Evolutionary conservation across 352 stramenopile species (phyloP).

Genomic region (Globisporangium echinulatum): DNA sequence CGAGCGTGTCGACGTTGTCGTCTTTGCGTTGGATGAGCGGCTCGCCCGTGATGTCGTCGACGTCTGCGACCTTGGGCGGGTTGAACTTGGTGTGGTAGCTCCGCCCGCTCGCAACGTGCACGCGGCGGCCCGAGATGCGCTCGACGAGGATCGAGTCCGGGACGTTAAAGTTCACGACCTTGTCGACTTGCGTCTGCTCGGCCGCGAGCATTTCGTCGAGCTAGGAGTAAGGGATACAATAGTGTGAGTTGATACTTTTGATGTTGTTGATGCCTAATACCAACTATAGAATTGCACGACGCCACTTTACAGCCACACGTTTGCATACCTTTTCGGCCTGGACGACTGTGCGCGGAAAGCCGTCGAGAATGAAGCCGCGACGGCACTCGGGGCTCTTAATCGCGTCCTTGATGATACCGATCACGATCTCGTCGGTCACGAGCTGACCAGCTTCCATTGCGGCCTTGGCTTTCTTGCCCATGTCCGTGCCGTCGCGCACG

Average conservation of each 20-base stretch:
- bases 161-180: constrained; percentile 95
- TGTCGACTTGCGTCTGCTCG: constrained; percentile 83
- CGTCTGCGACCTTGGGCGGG: constrained; percentile 86
- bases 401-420: constrained; percentile 98
- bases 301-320: not conserved
- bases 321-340: constrained; percentile 91
- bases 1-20: constrained; percentile 92
- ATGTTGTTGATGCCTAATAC: no score
- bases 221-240: constrained; percentile 13
- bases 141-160: constrained; percentile 95
- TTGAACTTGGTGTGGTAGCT: constrained; percentile 98
- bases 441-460: constrained; percentile 96
- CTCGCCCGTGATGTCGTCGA: constrained; percentile 94
- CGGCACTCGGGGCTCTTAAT: constrained; percentile 96
- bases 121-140: constrained; percentile 94
- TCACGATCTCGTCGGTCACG: constrained; percentile 98
- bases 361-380: constrained; percentile 99
- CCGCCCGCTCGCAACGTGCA: constrained; percentile 92
- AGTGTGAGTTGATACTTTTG: not conserved
- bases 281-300: no score
- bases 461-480: constrained; percentile 97
- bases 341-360: constrained; percentile 97
- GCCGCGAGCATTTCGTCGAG: constrained; percentile 95
- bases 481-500: constrained; percentile 94
- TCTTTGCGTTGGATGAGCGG: constrained; percentile 96